These are phyloP conservation scores for Tanacetum coccineum DNA, from an alignment of 129 eudicot species.

Conservation along the genomic window DNA sequence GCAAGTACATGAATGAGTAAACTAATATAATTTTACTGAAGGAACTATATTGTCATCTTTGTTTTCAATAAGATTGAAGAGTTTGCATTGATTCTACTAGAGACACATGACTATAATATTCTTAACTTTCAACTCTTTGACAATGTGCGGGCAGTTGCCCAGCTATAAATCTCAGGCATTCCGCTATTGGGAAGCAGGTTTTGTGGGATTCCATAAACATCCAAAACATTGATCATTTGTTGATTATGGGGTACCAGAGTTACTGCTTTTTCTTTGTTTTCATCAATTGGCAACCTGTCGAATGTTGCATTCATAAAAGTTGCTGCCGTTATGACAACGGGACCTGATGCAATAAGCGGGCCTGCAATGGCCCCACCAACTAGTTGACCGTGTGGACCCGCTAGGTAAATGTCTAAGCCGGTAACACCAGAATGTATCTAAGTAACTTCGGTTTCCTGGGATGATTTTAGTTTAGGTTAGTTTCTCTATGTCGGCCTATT, in stretches of 20 bases:
- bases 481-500: no score
- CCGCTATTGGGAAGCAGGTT: constrained; percentile 33
- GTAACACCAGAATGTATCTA: constrained; percentile 50
- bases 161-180: constrained; percentile 38
- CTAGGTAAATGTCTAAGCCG: constrained; percentile 53
- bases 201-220: constrained; percentile 45
- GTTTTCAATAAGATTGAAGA: background rate
- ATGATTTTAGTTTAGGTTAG: no score
- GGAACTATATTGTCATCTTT: background rate
- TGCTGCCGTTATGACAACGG: constrained; percentile 64
- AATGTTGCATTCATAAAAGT: constrained; percentile 62
- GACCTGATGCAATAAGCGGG: constrained; percentile 61
- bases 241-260: constrained; percentile 28
- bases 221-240: constrained; percentile 36
- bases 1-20: constrained; percentile 4
- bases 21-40: background rate
- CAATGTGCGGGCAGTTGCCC: constrained; percentile 41
- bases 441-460: no score
- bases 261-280: constrained; percentile 26
- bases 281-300: constrained; percentile 51
- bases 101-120: background rate
- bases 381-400: constrained; percentile 68
- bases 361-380: constrained; percentile 71
- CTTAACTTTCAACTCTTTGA: constrained; percentile 4
- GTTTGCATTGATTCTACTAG: background rate